These are phyloP conservation scores for Capronia epimyces DNA, from an alignment of 2,329 filamentous ascomycete species.

Conservation along the genomic window DNA sequence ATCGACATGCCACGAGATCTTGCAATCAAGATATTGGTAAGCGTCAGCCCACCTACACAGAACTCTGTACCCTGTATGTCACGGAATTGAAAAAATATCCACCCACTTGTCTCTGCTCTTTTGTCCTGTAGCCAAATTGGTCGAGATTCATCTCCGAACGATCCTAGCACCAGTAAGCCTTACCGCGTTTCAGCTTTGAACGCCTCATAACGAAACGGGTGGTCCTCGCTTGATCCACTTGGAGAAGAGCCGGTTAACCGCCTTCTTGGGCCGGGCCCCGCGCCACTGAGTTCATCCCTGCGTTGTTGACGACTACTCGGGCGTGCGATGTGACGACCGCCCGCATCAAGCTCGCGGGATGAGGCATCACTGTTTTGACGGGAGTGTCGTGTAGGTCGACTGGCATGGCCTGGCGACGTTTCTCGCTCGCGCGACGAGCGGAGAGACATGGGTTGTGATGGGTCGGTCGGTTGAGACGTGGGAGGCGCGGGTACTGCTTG, in stretches of 20 bases:
- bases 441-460: slow-evolving; percentile 48
- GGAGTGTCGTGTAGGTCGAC: slow-evolving; percentile 54
- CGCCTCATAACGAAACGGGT: slow-evolving; percentile 23
- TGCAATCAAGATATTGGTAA: background rate
- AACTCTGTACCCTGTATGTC: no score
- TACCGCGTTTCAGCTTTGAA: slow-evolving; percentile 25
- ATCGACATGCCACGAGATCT: background rate
- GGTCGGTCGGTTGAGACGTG: slow-evolving; percentile 47
- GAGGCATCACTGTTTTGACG: slow-evolving; percentile 62
- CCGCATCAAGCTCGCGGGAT: slow-evolving; percentile 32
- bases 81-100: background rate
- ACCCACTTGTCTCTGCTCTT: slow-evolving; percentile 1
- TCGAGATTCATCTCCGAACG: slow-evolving; percentile 22
- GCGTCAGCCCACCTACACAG: no score
- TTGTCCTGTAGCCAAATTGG: slow-evolving; percentile 6
- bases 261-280: slow-evolving; percentile 19
- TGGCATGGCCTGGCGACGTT: slow-evolving; percentile 51
- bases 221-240: slow-evolving; percentile 24
- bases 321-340: slow-evolving; percentile 23
- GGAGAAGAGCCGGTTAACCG: slow-evolving; percentile 22
- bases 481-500: slow-evolving; percentile 50
- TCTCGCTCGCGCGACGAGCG: slow-evolving; percentile 48
- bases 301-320: slow-evolving; percentile 30
- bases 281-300: slow-evolving; percentile 26
- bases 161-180: slow-evolving; percentile 10